Evolutionary conservation across 2,329 filamentous ascomycete genomes (phyloP).

Genomic region (Botrytis galanthina): DNA sequence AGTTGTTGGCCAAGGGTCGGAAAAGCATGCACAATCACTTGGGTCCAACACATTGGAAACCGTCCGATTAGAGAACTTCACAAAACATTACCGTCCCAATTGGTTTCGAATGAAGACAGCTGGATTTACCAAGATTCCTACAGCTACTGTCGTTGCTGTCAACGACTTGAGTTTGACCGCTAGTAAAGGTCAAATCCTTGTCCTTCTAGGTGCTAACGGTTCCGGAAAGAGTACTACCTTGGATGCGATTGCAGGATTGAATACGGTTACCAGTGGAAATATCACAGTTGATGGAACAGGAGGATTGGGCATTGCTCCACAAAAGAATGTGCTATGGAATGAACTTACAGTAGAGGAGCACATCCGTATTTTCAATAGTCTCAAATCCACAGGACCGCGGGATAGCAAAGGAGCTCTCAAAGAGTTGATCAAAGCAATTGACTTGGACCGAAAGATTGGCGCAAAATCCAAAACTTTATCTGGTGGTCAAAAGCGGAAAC

Average conservation of each 20-base stretch:
- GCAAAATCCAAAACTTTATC: constrained; percentile 76
- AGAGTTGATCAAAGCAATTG: constrained; percentile 66
- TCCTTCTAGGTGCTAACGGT: constrained; percentile 84
- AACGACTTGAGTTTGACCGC: constrained; percentile 69
- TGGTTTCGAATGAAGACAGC: constrained; percentile 53
- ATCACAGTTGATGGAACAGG: constrained; percentile 77
- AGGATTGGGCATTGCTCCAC: constrained; percentile 82
- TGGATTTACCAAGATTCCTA: constrained; percentile 40
- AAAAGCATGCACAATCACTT: constrained; percentile 20
- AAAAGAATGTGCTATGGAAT: constrained; percentile 94
- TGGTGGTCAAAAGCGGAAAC: constrained; percentile 87
- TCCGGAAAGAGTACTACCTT: constrained; percentile 88
- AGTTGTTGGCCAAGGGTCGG: constrained; percentile 41
- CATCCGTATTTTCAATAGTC: constrained; percentile 74
- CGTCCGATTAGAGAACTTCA: constrained; percentile 69
- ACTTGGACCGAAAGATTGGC: constrained; percentile 70
- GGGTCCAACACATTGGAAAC: constrained; percentile 43
- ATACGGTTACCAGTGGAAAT: constrained; percentile 69
- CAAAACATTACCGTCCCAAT: constrained; percentile 72
- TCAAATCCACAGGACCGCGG: constrained; percentile 63
- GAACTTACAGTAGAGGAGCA: constrained; percentile 84
- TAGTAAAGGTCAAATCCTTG: constrained; percentile 76
- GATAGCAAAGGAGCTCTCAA: constrained; percentile 59
- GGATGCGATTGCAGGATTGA: constrained; percentile 81
- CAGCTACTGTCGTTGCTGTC: constrained; percentile 76